phyloP scores from a whole-genome alignment of 495 filamentous ascomycete genomes.

The Penicillium cosmopolitanum region DNA sequence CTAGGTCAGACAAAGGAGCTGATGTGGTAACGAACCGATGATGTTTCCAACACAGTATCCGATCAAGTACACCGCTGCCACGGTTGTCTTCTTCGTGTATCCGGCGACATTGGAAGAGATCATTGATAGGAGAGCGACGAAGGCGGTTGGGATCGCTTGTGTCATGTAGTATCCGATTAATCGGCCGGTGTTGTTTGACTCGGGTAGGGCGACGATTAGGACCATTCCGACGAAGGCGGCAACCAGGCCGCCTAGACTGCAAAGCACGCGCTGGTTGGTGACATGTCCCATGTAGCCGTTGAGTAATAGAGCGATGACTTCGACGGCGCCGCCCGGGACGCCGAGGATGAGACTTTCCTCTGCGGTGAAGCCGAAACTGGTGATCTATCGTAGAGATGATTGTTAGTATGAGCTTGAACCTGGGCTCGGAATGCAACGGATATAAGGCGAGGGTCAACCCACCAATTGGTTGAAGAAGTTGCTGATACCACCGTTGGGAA shows the following conservation, averaged over 20 bases:
- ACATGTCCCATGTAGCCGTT: conserved; percentile 64
- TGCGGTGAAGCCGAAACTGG: conserved; percentile 52
- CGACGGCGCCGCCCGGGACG: conserved; percentile 66
- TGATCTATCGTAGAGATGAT: conserved; percentile 30
- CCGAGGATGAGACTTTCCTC: conserved; percentile 68
- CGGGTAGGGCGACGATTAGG: conserved; percentile 66
- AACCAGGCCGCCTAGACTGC: conserved; percentile 44
- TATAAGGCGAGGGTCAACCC: conserved; percentile 6
- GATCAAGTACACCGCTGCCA: conserved; percentile 71
- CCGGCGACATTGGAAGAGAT: conserved; percentile 70
- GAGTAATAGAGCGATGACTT: conserved; percentile 62
- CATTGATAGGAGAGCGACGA: conserved; percentile 51
- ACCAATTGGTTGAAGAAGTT: conserved; percentile 73
- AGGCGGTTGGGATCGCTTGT: conserved; percentile 57
- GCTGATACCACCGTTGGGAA: conserved; percentile 68
- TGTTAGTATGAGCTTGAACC: conserved; percentile 12
- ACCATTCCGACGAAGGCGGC: conserved; percentile 56
- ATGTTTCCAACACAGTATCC: conserved; percentile 58
- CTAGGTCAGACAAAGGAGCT: background rate
- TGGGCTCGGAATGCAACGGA: conserved; percentile 30
- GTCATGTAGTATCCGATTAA: conserved; percentile 69
- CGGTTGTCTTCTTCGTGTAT: conserved; percentile 77
- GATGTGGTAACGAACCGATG: conserved; percentile 40
- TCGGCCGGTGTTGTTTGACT: conserved; percentile 59
- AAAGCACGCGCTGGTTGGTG: conserved; percentile 57